Evolutionary conservation across 1,139 yeast genomes (phyloP).

Genomic region (Debaryomyces singareniensis): DNA sequence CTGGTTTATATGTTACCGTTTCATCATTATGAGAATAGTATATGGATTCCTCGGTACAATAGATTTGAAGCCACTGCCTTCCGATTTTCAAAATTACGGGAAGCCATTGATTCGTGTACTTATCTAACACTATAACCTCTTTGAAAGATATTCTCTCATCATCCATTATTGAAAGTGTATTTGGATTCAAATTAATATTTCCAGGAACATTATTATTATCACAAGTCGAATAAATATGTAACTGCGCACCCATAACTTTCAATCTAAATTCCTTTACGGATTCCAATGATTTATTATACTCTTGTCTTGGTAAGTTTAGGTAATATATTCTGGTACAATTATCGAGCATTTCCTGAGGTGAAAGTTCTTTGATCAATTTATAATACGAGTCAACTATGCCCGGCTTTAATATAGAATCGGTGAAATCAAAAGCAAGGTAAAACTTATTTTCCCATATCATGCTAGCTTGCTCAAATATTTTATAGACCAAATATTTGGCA

Average conservation of each 20-base stretch:
- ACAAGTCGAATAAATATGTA: conserved; percentile 25
- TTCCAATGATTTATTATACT: conserved; percentile 27
- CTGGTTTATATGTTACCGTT: conserved; percentile 25
- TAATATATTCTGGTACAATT: conserved; percentile 55
- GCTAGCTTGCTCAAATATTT: conserved; percentile 60
- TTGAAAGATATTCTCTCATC: conserved; percentile 61
- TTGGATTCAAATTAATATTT: conserved; percentile 43
- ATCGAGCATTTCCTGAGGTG: conserved; percentile 42
- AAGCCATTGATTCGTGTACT: conserved; percentile 16
- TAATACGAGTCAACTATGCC: conserved; percentile 23
- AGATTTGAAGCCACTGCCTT: conserved; percentile 58
- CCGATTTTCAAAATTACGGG: conserved; percentile 68
- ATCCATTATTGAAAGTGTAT: conserved; percentile 28
- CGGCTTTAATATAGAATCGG: conserved; percentile 41
- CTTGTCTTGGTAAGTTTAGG: conserved; percentile 52
- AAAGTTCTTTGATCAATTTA: conserved; percentile 21
- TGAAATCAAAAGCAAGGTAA: conserved; percentile 61
- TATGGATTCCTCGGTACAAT: conserved; percentile 20
- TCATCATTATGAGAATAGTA: conserved; percentile 25
- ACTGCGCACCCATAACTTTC: conserved; percentile 7
- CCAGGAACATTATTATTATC: conserved; percentile 45
- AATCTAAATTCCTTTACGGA: conserved; percentile 15
- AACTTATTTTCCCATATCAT: conserved; percentile 72
- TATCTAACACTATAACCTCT: conserved; percentile 45
- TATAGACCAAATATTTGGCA: conserved; percentile 51